Evolutionary conservation across 192 early-diverging fungal genomes (phyloP).

Genomic region (Backusella macrospora): DNA sequence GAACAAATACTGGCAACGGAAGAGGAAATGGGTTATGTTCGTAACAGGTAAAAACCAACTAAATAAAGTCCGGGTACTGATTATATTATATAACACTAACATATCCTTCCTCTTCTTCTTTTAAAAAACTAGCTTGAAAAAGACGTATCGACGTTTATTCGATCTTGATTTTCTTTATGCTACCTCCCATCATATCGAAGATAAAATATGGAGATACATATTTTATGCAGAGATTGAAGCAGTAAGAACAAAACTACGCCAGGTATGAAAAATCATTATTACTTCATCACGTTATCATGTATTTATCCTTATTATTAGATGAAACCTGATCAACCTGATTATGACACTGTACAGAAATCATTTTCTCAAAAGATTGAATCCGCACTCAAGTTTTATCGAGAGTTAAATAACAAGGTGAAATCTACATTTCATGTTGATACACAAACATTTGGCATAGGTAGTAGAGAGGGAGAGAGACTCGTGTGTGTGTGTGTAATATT

Average conservation of each 20-base stretch:
- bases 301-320: not conserved
- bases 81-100: too few relatives aligned
- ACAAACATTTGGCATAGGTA: constrained; percentile 49
- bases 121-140: constrained; percentile 51
- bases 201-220: constrained; percentile 59
- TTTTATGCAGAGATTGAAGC: constrained; percentile 60
- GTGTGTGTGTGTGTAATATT: too few relatives aligned
- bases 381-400: constrained; percentile 59
- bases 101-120: not conserved
- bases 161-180: constrained; percentile 51
- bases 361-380: constrained; percentile 50
- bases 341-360: constrained; percentile 33
- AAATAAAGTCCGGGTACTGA: not conserved
- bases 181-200: constrained; percentile 53
- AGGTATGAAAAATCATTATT: constrained; percentile 33
- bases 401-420: constrained; percentile 49
- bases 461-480: not conserved
- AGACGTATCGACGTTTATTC: constrained; percentile 49
- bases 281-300: not conserved
- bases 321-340: not conserved
- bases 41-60: constrained; percentile 22
- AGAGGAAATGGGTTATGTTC: constrained; percentile 35
- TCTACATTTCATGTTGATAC: constrained; percentile 51
- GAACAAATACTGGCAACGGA: constrained; percentile 36
- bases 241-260: constrained; percentile 48